These are phyloP conservation scores for Vinca minor DNA, from an alignment of 257 asterid genomes.

Conservation along the genomic window DNA sequence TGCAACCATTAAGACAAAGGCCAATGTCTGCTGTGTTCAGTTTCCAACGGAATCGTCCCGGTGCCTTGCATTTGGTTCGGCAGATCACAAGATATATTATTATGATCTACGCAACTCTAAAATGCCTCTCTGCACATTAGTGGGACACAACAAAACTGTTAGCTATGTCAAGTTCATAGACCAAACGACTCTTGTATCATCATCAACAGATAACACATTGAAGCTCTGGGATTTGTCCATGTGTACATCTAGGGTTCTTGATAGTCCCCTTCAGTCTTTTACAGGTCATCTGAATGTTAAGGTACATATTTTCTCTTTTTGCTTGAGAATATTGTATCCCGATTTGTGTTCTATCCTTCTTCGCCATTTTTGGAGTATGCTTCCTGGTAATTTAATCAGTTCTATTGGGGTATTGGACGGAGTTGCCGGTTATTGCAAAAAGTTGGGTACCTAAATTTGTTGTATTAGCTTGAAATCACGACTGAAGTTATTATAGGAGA, in stretches of 20 bases:
- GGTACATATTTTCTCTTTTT: constrained; percentile 32
- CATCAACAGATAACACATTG: constrained; percentile 86
- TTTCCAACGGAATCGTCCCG: constrained; percentile 81
- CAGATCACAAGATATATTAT: constrained; percentile 87
- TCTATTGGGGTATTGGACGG: not conserved
- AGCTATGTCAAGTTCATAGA: constrained; percentile 90
- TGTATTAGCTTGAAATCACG: not conserved
- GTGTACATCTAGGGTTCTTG: constrained; percentile 68
- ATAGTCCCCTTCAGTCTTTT: constrained; percentile 81
- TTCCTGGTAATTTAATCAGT: not conserved
- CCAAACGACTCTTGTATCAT: constrained; percentile 80
- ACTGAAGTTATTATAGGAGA: not conserved
- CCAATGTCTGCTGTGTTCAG: constrained; percentile 95
- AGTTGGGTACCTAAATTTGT: not conserved
- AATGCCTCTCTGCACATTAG: constrained; percentile 77
- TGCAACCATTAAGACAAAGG: constrained; percentile 82
- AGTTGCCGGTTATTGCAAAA: not conserved
- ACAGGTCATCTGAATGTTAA: constrained; percentile 88
- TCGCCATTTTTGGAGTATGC: not conserved
- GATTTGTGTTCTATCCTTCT: not conserved
- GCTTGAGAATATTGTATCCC: not conserved
- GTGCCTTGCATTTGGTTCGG: constrained; percentile 91
- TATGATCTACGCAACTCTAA: constrained; percentile 85
- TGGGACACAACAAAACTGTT: constrained; percentile 92
- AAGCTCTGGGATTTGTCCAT: constrained; percentile 97